Conservation (phyloP, 176 grass and related monocot species). For the Aegilops longissima region DNA sequence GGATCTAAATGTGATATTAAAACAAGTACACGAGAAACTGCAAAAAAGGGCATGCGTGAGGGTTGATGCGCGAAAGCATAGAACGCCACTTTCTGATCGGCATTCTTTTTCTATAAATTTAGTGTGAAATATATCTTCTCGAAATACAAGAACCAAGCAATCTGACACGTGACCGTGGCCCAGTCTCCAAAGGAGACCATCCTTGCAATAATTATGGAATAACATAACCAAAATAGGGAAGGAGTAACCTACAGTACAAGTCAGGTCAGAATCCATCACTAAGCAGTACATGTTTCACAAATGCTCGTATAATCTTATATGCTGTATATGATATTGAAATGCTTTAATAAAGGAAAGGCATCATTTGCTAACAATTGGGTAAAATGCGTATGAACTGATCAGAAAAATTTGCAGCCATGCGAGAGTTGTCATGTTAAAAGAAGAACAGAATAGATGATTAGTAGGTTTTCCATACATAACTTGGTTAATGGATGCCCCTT, state of each 20-base stretch:
- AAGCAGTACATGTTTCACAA: constrained; percentile 17
- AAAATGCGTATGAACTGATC: not conserved
- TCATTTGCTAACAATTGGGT: not conserved
- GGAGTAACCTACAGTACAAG: not conserved
- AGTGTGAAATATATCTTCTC: not conserved
- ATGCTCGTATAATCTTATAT: not conserved
- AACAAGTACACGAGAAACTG: not conserved
- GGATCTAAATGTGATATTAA: constrained; percentile 5
- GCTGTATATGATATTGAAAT: not conserved
- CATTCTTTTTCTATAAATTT: not conserved
- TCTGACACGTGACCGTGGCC: not conserved
- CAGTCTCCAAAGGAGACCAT: constrained; percentile 6
- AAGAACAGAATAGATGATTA: not conserved
- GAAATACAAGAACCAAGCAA: constrained; percentile 14
- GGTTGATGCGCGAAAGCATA: constrained; percentile 13
- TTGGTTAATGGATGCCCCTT: constrained; percentile 5
- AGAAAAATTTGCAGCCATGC: not conserved
- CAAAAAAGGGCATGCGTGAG: not conserved
- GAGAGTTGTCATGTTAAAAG: constrained; percentile 3
- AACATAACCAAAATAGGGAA: constrained; percentile 16
- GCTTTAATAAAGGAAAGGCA: constrained; percentile 1
- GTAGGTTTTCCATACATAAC: not conserved
- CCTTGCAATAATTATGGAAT: constrained; percentile 9
- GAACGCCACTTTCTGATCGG: not conserved
- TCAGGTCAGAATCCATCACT: not conserved